Conservation (phyloP, 2,329 filamentous ascomycete genomes). For the Fusarium caatingaense region DNA sequence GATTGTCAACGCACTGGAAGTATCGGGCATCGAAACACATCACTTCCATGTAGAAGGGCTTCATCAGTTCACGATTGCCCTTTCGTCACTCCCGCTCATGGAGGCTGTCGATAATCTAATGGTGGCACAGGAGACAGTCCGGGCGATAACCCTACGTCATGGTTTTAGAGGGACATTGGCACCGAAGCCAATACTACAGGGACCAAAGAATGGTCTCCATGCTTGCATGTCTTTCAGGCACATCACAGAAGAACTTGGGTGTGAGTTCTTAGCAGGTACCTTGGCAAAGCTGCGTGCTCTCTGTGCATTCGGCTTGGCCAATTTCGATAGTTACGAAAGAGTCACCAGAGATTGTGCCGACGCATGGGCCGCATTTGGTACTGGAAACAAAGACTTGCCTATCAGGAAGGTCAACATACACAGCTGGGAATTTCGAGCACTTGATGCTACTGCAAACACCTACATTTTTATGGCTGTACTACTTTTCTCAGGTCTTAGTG, state of each 20-base stretch:
- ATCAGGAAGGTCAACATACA: fast-evolving
- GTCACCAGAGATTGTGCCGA: neutral
- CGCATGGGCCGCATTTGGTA: neutral
- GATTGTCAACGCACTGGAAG: neutral
- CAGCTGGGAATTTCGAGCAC: neutral
- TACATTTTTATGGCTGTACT: neutral
- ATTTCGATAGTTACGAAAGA: neutral
- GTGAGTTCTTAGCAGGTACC: neutral
- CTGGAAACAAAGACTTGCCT: neutral
- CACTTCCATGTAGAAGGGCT: neutral
- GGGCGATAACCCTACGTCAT: fast-evolving
- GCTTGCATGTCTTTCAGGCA: fast-evolving
- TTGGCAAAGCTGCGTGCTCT: neutral
- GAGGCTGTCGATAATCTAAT: neutral
- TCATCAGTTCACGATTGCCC: neutral
- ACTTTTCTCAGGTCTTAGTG: neutral
- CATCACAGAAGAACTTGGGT: no score
- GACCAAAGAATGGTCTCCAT: neutral
- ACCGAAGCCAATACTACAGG: neutral
- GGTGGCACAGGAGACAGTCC: neutral
- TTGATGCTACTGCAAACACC: neutral
- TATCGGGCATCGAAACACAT: neutral
- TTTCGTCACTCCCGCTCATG: neutral
- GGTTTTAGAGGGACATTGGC: neutral
- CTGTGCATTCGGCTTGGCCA: neutral